Conservation (phyloP, 1,139 yeast genomes). For the Debaryomyces subglobosus region DNA sequence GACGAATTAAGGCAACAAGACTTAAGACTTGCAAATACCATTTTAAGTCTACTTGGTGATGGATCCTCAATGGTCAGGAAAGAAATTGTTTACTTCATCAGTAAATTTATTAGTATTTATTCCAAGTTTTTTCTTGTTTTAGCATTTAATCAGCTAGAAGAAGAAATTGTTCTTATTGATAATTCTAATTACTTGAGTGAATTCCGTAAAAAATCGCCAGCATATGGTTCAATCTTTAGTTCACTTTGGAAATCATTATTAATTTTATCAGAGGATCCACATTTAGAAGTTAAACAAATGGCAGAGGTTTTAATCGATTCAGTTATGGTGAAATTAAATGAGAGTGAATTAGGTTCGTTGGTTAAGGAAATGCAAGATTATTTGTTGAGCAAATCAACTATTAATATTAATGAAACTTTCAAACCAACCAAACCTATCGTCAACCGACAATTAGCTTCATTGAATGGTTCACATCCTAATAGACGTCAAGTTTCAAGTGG, state of each 20-base stretch:
- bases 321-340: slow-evolving; percentile 65
- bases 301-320: slow-evolving; percentile 80
- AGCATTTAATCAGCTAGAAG: slow-evolving; percentile 84
- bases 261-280: slow-evolving; percentile 87
- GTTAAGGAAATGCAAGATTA: slow-evolving; percentile 69
- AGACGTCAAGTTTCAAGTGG: slow-evolving; percentile 41
- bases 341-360: slow-evolving; percentile 65
- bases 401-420: slow-evolving; percentile 45
- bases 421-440: slow-evolving; percentile 38
- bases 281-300: slow-evolving; percentile 71
- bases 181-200: slow-evolving; percentile 62
- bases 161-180: slow-evolving; percentile 71
- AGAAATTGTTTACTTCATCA: slow-evolving; percentile 78
- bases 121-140: slow-evolving; percentile 78
- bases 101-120: slow-evolving; percentile 73
- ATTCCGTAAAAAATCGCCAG: slow-evolving; percentile 63
- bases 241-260: slow-evolving; percentile 87
- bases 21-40: slow-evolving; percentile 51
- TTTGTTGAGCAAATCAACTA: slow-evolving; percentile 53
- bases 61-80: slow-evolving; percentile 89
- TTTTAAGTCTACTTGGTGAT: slow-evolving; percentile 64
- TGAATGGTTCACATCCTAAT: slow-evolving; percentile 14
- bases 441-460: slow-evolving; percentile 27
- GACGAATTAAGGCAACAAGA: slow-evolving; percentile 60
- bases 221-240: slow-evolving; percentile 85